These are phyloP conservation scores for Dalbergia oliveri DNA, from an alignment of 306 rosid species.

Conservation along the genomic window DNA sequence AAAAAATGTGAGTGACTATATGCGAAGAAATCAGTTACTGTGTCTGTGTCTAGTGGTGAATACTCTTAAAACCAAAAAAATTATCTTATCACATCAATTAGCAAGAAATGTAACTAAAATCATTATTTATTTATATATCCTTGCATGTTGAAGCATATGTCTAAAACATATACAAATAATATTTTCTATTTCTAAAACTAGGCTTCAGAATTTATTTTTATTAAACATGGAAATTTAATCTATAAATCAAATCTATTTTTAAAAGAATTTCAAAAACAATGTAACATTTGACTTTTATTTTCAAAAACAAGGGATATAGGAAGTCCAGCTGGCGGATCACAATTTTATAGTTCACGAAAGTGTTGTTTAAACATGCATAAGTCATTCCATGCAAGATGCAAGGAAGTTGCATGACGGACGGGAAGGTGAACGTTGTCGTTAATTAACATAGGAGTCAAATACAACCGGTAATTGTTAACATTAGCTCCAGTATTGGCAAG, in stretches of 20 bases:
- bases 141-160: too few species aligned
- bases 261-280: neutral
- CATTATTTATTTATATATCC: too few species aligned
- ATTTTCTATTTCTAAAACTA: too few species aligned
- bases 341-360: neutral
- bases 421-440: too few species aligned
- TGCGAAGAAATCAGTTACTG: too few species aligned
- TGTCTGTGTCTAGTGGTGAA: too few species aligned
- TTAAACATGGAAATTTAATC: neutral
- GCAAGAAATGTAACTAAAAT: too few species aligned
- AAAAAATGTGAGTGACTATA: too few species aligned
- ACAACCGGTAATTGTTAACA: constrained; percentile 4
- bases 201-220: neutral
- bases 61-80: too few species aligned
- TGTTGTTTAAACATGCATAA: constrained; percentile 17
- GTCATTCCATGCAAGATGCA: neutral
- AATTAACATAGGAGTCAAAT: neutral
- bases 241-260: neutral
- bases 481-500: neutral
- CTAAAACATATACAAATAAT: too few species aligned
- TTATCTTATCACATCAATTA: too few species aligned
- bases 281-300: neutral
- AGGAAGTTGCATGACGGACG: neutral
- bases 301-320: constrained; percentile 30
- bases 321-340: neutral